Evolutionary conservation across 495 filamentous ascomycete species (phyloP), one percentile per base, ranked within the genome.

Genomic region (Lasiosphaeria miniovina): DNA sequence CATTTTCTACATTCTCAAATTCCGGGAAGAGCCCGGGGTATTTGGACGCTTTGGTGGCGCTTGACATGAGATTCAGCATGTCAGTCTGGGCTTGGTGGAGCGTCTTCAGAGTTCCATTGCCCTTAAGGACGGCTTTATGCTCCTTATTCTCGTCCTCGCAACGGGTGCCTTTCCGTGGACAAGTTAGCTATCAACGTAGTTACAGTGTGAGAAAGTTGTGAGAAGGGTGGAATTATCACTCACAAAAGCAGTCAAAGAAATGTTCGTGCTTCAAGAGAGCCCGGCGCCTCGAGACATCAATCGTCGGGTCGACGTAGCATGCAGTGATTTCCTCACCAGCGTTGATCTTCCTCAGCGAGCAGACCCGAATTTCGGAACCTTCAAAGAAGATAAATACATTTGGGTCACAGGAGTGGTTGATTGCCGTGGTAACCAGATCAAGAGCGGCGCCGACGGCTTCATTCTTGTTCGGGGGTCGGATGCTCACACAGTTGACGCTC

Each of bases 331-430:
- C 87, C 12, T 83, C 78, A 59, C 79, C 78, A 32, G 79, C 72
- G 6, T 75, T 63, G 57, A 71, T 80, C 33, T 59, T 57, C 36
- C 61, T 72, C 6, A 82, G 63, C 2, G 74, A 69, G 11, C 80
- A 71, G 12, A 82, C 57, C 0, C 68, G 62, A 4, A 81, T 56
- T 35, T 69, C 45, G 1, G 60, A 61, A 14, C 80, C 83, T 54
- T 88, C 83, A 63, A 89, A 87, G 12, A 83, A 77, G 36, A 88
- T 76, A 12, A 81, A 75, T n/a, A 84, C 77, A 59, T 89, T 92
- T 35, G 86, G 86, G 40, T 80, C 75, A 71, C 89, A 91, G 54
- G 83, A 87, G 72, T 92, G 89, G 68, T 91, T 91, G 63, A 87
- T 78, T 10, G 79, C 65, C 43, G 82, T 75, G 0, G 82, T 79